Percentiles rank a stretch among this genome's conserved stretches.
These are phyloP conservation scores for Solanum etuberosum DNA, from an alignment of 257 asterid genomes.

Conservation along the genomic window DNA sequence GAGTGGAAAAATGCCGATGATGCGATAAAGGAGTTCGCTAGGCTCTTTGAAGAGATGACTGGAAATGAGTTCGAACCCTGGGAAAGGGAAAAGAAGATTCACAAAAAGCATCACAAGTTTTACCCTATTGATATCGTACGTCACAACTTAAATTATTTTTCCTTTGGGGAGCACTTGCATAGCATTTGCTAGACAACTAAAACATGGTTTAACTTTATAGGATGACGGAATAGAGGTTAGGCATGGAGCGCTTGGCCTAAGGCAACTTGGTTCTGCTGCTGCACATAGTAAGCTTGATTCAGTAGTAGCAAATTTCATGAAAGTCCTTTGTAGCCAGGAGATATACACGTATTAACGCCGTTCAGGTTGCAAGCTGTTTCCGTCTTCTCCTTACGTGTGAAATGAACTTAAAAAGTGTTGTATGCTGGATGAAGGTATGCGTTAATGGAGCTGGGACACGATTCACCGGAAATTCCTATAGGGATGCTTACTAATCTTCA, in stretches of 20 bases:
- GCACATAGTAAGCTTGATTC: slow-evolving; percentile 72
- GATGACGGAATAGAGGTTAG: slow-evolving; percentile 80
- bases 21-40: slow-evolving; percentile 47
- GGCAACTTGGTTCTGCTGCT: slow-evolving; percentile 65
- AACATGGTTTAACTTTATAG: slow-evolving; percentile 7
- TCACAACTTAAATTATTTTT: neutral
- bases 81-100: slow-evolving; percentile 58
- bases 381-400: neutral
- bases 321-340: slow-evolving; percentile 76
- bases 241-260: slow-evolving; percentile 65
- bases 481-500: slow-evolving; percentile 68
- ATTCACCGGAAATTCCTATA: slow-evolving; percentile 59
- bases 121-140: slow-evolving; percentile 60
- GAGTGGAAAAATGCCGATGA: slow-evolving; percentile 37
- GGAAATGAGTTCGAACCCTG: slow-evolving; percentile 71
- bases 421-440: slow-evolving; percentile 44
- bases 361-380: neutral
- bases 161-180: neutral
- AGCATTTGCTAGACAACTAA: neutral
- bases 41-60: slow-evolving; percentile 43
- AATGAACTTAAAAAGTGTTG: neutral
- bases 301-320: slow-evolving; percentile 60
- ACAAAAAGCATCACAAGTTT: slow-evolving; percentile 40
- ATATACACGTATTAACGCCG: slow-evolving; percentile 42
- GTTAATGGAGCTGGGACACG: slow-evolving; percentile 76